Percentiles rank a stretch among this genome's conserved stretches.
Evolutionary conservation across 306 rosid species (phyloP).

Genomic region (Phaseolus lunatus): DNA sequence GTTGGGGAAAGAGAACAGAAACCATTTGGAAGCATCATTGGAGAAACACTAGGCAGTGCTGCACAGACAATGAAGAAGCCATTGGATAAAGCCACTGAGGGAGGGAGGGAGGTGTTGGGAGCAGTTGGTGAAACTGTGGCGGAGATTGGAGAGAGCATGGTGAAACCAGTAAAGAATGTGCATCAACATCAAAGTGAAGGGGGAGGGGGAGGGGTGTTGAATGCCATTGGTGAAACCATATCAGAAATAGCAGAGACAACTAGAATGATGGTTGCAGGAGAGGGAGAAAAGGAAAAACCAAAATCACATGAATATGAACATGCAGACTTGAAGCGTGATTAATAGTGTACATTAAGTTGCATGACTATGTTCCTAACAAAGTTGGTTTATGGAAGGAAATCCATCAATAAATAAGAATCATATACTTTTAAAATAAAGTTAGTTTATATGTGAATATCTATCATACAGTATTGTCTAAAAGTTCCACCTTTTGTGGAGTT

Average conservation of each 20-base stretch:
- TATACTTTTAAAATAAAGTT: neutral
- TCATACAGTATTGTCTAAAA: neutral
- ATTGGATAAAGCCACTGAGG: constrained; percentile 32
- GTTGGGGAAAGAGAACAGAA: neutral
- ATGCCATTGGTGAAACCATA: constrained; percentile 70
- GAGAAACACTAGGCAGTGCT: constrained; percentile 10
- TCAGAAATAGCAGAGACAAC: constrained; percentile 69
- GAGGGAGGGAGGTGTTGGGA: constrained; percentile 44
- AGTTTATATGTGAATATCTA: neutral
- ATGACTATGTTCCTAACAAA: neutral
- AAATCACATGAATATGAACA: neutral
- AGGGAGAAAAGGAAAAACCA: constrained; percentile 31
- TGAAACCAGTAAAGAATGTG: constrained; percentile 45
- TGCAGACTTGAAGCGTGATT: neutral
- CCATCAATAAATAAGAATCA: constrained; percentile 17
- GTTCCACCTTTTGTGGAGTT: neutral
- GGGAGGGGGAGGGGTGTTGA: constrained; percentile 47
- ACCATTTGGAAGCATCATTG: neutral
- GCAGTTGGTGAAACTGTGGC: constrained; percentile 51
- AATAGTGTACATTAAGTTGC: neutral
- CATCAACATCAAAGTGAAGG: neutral
- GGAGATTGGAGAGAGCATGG: constrained; percentile 47
- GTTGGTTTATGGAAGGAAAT: neutral
- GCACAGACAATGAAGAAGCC: constrained; percentile 42
- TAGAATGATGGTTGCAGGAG: constrained; percentile 59